Percentiles rank a stretch among this genome's conserved stretches.
Conservation (phyloP, 306 rosid species). For the Bauhinia variegata region DNA sequence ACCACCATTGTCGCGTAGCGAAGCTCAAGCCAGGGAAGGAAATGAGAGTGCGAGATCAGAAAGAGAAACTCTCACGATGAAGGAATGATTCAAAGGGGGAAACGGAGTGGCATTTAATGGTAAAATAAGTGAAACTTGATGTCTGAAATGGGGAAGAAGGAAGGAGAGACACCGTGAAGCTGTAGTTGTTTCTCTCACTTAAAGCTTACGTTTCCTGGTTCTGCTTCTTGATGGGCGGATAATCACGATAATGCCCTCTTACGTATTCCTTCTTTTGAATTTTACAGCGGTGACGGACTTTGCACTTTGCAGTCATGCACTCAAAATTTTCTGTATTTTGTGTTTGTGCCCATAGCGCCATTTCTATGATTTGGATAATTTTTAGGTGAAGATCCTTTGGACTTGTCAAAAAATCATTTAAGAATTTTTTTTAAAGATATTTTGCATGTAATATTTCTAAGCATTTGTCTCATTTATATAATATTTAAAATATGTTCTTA, state of each 20-base stretch:
- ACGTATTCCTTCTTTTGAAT: slow-evolving; percentile 47
- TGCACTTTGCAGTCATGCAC: slow-evolving; percentile 34
- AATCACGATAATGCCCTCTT: slow-evolving; percentile 62
- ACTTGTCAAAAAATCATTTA: too few species aligned
- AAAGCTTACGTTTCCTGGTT: slow-evolving; percentile 52
- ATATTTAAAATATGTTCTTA: too few species aligned
- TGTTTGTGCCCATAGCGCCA: not conserved
- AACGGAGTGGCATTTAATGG: slow-evolving; percentile 58
- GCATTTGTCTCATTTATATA: too few species aligned
- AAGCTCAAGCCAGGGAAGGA: slow-evolving; percentile 37
- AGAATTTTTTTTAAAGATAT: too few species aligned
- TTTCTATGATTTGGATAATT: too few species aligned
- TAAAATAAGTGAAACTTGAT: slow-evolving; percentile 37
- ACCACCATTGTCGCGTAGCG: slow-evolving; percentile 40
- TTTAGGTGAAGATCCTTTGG: too few species aligned
- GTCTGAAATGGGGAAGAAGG: slow-evolving; percentile 51
- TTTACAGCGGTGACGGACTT: slow-evolving; percentile 30
- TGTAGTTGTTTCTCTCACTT: slow-evolving; percentile 51
- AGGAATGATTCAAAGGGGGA: slow-evolving; percentile 26
- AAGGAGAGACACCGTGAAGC: slow-evolving; percentile 35
- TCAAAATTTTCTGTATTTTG: slow-evolving; percentile 14
- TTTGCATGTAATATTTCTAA: too few species aligned
- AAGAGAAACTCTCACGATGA: slow-evolving; percentile 41
- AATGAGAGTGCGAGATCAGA: slow-evolving; percentile 24
- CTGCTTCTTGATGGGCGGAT: slow-evolving; percentile 38